phyloP scores from a whole-genome alignment of 306 rosid species.

The Medicago truncatula region DNA sequence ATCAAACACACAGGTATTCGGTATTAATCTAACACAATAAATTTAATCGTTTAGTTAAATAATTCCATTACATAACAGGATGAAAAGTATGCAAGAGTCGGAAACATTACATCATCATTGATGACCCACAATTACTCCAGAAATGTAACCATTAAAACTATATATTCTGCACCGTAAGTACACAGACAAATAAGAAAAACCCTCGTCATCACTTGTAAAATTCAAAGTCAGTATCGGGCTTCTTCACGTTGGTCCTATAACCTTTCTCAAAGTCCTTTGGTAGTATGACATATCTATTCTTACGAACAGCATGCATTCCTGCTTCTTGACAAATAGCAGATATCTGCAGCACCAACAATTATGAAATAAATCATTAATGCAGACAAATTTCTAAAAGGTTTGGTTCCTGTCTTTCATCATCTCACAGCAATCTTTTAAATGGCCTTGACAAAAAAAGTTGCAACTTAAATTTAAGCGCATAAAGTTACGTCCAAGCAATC shows the following conservation, averaged over 20 bases:
- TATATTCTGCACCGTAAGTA: background rate
- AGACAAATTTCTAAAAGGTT: background rate
- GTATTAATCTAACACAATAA: constrained; percentile 14
- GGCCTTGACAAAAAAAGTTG: no score
- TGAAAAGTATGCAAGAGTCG: constrained; percentile 24
- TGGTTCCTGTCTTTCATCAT: background rate
- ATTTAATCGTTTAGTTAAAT: constrained; percentile 26
- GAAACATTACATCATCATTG: constrained; percentile 22
- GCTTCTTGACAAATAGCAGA: constrained; percentile 99
- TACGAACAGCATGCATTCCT: constrained; percentile 98
- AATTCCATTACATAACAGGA: constrained; percentile 4
- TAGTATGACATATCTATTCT: constrained; percentile 91
- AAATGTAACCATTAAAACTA: constrained; percentile 30
- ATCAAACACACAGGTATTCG: background rate
- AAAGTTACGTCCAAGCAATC: background rate
- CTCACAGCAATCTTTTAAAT: background rate
- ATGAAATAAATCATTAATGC: background rate
- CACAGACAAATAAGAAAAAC: background rate
- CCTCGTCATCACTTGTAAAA: constrained; percentile 81
- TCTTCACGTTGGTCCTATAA: constrained; percentile 93
- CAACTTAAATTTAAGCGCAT: background rate
- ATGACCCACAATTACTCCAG: constrained; percentile 25
- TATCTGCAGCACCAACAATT: constrained; percentile 58
- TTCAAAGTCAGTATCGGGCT: constrained; percentile 97
- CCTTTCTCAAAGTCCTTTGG: constrained; percentile 99